These are phyloP conservation scores for Pluteus cervinus DNA, from an alignment of 768 basidiomycete species.

Conservation along the genomic window DNA sequence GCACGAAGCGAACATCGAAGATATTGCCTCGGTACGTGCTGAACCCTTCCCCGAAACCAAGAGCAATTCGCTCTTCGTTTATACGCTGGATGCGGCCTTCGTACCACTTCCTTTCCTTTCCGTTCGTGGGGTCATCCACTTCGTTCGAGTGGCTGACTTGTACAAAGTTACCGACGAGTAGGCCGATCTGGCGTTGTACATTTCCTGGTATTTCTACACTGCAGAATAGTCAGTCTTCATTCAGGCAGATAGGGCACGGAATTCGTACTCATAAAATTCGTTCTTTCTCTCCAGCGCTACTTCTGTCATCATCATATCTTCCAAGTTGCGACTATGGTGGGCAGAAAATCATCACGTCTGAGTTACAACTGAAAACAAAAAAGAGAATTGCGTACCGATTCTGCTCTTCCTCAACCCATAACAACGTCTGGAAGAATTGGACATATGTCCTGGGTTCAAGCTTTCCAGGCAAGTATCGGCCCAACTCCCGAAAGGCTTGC, in stretches of 20 bases:
- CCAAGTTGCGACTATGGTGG: constrained; percentile 28
- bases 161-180: constrained; percentile 46
- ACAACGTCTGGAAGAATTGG: constrained; percentile 35
- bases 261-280: too few relatives aligned
- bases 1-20: constrained; percentile 50
- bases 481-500: too few relatives aligned
- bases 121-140: constrained; percentile 13
- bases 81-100: constrained; percentile 47
- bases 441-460: too few relatives aligned
- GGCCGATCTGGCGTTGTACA: constrained; percentile 53
- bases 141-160: constrained; percentile 23
- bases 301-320: too few relatives aligned
- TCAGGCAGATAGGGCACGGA: too few relatives aligned
- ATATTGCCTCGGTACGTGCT: constrained; percentile 28
- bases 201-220: too few relatives aligned
- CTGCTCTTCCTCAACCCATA: constrained; percentile 48
- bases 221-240: too few relatives aligned
- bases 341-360: constrained; percentile 6
- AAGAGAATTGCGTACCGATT: constrained; percentile 24
- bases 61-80: constrained; percentile 31
- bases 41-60: constrained; percentile 43
- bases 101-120: too few relatives aligned
- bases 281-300: too few relatives aligned
- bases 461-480: too few relatives aligned
- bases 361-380: constrained; percentile 2